Evolutionary conservation across 2,329 filamentous ascomycete genomes (phyloP), one percentile per base, ranked within the genome.

Genomic region (Fusarium brevicatenulatum): DNA sequence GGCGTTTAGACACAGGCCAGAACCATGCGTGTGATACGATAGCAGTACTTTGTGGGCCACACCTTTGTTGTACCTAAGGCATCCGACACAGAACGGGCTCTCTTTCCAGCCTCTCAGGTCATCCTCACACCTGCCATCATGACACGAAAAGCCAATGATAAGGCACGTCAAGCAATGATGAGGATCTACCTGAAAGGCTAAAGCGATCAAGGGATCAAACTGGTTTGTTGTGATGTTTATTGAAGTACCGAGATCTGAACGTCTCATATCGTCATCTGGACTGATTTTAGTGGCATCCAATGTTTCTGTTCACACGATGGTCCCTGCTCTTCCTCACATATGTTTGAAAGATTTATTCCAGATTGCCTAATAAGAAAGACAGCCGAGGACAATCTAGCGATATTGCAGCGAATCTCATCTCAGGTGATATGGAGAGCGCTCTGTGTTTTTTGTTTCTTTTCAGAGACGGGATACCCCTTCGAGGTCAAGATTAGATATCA

Each of bases 11-110:
- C 34, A 2, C 12, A n/a, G 9, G n/a, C 52, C n/a, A 62, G 21
- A 40, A 47, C 36, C 47, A 55, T 49, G 37, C 30, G 32, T 40
- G 36, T 9, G 37, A 55, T 34, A 19, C 30, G 32, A 37, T 32
- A 25, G 50, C 11, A 30, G 44, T 72, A 72, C 70, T 30, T 54
- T 70, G 52, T 42, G 66, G 52, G 52, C n/a, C 52, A 28, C 40
- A 16, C 25, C n/a, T 42, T 28, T 11, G 16, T 57, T 56, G 69
- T 72, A 72, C 34, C 65, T 54, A 36, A 39, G 43, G 67, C 59
- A 65, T 44, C 52, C 40, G 50, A 63, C 59, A 62, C 61, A 64
- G 47, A 66, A 68, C 50, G 44, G 61, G 62, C 37, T 54, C 66
- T 63, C 57, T 36, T 30, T 30, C 39, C 37, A 25, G 25, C 30